Evolutionary conservation across 257 asterid genomes (phyloP).

Genomic region (Solanum appendiculatum): DNA sequence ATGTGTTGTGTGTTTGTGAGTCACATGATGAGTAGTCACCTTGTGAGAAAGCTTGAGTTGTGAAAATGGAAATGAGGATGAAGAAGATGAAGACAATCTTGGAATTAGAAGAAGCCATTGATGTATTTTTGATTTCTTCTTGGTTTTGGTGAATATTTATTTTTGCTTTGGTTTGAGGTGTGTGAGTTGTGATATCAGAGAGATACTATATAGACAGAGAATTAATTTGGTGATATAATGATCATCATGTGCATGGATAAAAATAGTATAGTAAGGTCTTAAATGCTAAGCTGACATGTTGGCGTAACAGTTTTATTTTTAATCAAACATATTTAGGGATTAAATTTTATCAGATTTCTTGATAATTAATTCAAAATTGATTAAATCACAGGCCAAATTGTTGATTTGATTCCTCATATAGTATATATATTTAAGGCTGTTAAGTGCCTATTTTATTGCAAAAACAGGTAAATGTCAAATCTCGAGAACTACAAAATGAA

Average conservation of each 20-base stretch:
- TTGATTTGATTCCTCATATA: not conserved
- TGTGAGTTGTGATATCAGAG: not conserved
- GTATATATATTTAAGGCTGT: not conserved
- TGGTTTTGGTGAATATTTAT: not conserved
- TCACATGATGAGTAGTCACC: constrained; percentile 23
- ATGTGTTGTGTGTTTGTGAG: constrained; percentile 7
- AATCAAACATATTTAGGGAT: not conserved
- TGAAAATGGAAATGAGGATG: constrained; percentile 6
- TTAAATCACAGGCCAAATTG: not conserved
- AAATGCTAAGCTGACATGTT: not conserved
- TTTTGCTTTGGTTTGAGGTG: not conserved
- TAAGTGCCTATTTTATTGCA: not conserved
- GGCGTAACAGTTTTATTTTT: not conserved
- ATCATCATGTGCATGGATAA: not conserved
- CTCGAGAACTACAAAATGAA: not conserved
- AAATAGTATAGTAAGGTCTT: not conserved
- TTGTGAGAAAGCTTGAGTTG: constrained; percentile 15
- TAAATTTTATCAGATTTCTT: not conserved
- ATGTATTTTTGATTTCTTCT: not conserved
- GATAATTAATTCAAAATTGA: not conserved
- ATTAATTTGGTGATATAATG: not conserved
- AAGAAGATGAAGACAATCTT: constrained; percentile 1
- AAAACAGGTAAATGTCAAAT: not conserved
- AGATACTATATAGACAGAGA: not conserved
- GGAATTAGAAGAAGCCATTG: not conserved